A percentile compares a stretch with the other conserved stretches of the same genome.
These are phyloP conservation scores for Hortiboletus rubellus DNA, from an alignment of 1,284 basidiomycete species.

Conservation along the genomic window DNA sequence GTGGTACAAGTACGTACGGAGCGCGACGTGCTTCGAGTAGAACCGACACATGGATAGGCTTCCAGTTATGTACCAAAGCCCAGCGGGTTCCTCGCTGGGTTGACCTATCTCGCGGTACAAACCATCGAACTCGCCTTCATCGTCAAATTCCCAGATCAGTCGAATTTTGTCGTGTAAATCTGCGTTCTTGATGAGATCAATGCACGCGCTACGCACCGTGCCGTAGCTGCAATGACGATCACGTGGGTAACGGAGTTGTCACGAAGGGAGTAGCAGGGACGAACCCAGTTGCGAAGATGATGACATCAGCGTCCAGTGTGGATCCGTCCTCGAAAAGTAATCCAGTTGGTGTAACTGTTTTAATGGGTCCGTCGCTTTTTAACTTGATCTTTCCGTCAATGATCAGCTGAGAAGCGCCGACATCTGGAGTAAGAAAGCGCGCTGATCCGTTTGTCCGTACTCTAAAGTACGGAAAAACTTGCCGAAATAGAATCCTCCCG, in stretches of 20 bases:
- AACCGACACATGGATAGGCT: conserved; percentile 40
- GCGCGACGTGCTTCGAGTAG: conserved; percentile 41
- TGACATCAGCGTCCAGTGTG: conserved; percentile 58
- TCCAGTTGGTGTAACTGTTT: conserved; percentile 53
- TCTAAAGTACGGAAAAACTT: conserved; percentile 6
- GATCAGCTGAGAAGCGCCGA: conserved; percentile 64
- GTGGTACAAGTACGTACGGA: conserved; percentile 34
- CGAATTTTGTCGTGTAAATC: conserved; percentile 32
- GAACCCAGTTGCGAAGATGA: conserved; percentile 64
- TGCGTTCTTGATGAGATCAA: conserved; percentile 24
- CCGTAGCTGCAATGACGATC: conserved; percentile 40
- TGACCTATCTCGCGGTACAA: conserved; percentile 50
- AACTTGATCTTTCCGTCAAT: conserved; percentile 74
- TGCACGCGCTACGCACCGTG: conserved; percentile 28
- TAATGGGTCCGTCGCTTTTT: conserved; percentile 61
- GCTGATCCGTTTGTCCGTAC: not conserved
- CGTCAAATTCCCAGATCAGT: conserved; percentile 62
- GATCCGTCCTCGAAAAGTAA: conserved; percentile 67
- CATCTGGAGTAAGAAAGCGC: conserved; percentile 40
- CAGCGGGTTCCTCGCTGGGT: conserved; percentile 43
- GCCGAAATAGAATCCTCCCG: conserved; percentile 49
- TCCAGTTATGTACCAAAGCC: conserved; percentile 46
- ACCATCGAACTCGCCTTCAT: conserved; percentile 63
- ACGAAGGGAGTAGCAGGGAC: conserved; percentile 8
- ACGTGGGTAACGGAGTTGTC: conserved; percentile 10